Evolutionary conservation across 345 rosid species (phyloP).

Genomic region (Melaleuca quinquenervia): DNA sequence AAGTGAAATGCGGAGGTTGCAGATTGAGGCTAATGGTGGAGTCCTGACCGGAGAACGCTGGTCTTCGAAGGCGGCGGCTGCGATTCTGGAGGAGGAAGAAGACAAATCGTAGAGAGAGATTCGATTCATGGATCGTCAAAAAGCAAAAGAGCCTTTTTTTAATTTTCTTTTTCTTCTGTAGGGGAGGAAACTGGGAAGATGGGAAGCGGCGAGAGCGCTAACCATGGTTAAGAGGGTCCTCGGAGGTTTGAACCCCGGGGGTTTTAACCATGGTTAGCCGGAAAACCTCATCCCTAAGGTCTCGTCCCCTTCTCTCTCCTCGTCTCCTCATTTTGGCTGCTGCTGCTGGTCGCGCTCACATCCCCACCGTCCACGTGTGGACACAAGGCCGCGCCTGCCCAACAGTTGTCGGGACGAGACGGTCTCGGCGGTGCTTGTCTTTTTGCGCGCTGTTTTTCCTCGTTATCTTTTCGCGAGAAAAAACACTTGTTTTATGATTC

Average conservation of each 20-base stretch:
- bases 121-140: background rate
- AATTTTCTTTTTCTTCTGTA: background rate
- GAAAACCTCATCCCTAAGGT: background rate
- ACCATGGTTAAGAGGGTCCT: background rate
- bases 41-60: background rate
- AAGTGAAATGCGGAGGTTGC: slow-evolving; percentile 5
- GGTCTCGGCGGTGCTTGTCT: slow-evolving; percentile 58
- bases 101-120: background rate
- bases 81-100: background rate
- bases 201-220: slow-evolving; percentile 10
- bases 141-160: background rate
- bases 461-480: background rate
- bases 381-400: background rate
- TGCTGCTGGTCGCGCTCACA: slow-evolving; percentile 1
- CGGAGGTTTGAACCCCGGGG: background rate
- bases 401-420: slow-evolving; percentile 35
- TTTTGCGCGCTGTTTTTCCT: slow-evolving; percentile 2
- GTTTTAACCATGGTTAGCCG: background rate
- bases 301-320: background rate
- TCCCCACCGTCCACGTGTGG: slow-evolving; percentile 37
- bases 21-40: background rate
- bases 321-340: slow-evolving; percentile 1
- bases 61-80: background rate
- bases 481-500: background rate
- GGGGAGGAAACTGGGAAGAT: background rate